Percentiles rank a stretch among this genome's conserved stretches.
These are phyloP conservation scores for Glaciozyma martinii DNA, from an alignment of 768 basidiomycete genomes.

Conservation along the genomic window DNA sequence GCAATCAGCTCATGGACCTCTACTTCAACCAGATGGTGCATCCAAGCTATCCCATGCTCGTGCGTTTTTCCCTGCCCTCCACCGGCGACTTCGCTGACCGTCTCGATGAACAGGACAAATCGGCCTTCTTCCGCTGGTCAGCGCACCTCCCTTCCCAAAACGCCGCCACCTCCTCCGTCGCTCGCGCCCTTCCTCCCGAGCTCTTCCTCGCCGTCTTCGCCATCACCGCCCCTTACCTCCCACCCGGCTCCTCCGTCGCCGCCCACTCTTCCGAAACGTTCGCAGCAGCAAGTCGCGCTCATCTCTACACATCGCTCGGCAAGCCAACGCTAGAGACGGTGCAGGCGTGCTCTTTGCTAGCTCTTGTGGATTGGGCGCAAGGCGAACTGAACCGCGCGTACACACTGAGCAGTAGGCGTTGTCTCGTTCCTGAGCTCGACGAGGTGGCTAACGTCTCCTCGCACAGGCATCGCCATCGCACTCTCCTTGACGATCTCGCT, in stretches of 20 bases:
- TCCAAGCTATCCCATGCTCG: conserved; percentile 25
- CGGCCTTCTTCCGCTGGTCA: conserved; percentile 25
- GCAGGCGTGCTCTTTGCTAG: conserved; percentile 5
- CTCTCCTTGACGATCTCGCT: conserved; percentile 13
- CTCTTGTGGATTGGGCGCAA: conserved; percentile 15
- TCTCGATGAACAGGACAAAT: conserved; percentile 9
- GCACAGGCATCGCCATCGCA: conserved; percentile 9
- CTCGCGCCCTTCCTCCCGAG: conserved; percentile 5
- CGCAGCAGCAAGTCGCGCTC: conserved; percentile 13
- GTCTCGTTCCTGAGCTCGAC: not conserved
- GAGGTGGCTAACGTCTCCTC: not conserved
- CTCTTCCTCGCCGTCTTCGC: conserved; percentile 26
- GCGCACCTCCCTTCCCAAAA: conserved; percentile 16
- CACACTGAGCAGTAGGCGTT: conserved; percentile 16
- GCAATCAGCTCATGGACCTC: conserved; percentile 19
- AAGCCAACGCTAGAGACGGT: conserved; percentile 8
- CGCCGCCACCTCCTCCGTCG: not conserved
- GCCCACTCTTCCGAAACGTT: not conserved
- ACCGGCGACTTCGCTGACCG: not conserved
- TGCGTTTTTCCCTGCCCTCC: not conserved
- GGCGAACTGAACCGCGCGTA: conserved; percentile 20
- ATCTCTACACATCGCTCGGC: conserved; percentile 7
- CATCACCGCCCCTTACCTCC: conserved; percentile 14
- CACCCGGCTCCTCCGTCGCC: not conserved
- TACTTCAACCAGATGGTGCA: conserved; percentile 30